Conservation (phyloP, 805 yeast genomes). For the Saccharomyces mikatae region DNA sequence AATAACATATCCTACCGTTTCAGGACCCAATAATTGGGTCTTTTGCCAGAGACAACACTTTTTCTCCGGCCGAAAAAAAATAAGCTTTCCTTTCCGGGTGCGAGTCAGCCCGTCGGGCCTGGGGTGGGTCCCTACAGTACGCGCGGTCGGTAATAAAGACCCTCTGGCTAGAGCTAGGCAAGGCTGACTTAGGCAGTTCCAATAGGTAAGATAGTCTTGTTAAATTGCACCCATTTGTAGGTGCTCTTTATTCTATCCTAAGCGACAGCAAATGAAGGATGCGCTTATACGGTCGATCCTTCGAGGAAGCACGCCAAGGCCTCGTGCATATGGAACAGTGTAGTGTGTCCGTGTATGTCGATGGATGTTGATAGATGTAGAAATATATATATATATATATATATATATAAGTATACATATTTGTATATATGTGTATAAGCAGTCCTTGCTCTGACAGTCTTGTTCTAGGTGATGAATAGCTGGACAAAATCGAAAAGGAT, state of each 20-base stretch:
- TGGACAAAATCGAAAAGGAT: not conserved
- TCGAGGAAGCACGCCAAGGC: not conserved
- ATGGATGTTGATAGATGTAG: too few relatives aligned
- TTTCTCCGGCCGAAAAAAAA: not conserved
- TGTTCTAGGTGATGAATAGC: not conserved
- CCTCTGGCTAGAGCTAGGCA: not conserved
- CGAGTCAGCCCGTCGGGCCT: not conserved
- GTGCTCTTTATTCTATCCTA: not conserved
- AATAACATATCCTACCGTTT: not conserved
- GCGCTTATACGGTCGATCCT: not conserved
- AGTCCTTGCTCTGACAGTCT: not conserved
- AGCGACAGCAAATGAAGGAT: not conserved
- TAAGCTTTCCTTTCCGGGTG: not conserved
- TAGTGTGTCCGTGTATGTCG: not conserved
- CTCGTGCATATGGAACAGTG: not conserved
- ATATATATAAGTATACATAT: not conserved
- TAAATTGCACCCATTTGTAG: not conserved
- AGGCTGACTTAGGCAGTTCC: not conserved
- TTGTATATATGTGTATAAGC: not conserved
- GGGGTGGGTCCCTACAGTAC: not conserved
- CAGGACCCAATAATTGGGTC: not conserved
- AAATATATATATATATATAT: not conserved
- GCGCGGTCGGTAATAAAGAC: not conserved
- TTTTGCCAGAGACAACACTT: not conserved
- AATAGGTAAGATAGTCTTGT: not conserved